A percentile compares a stretch with the other conserved stretches of the same genome.
phyloP scores from a whole-genome alignment of 306 rosid species.

The Medicago truncatula region MtrunA17r5.0-ANR NC_053042.1:55416501-55417000 shows the following conservation, averaged over 20 bases:
- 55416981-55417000: neutral
- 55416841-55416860: neutral
- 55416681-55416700: neutral
- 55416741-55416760: neutral
- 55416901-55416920: neutral
- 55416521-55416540: neutral
- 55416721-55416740: slow-evolving; percentile 1
- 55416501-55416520: slow-evolving; percentile 9
- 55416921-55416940: neutral
- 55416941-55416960: neutral
- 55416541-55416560: neutral
- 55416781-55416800: neutral
- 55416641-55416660: neutral
- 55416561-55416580: slow-evolving; percentile 2
- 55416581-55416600: slow-evolving; percentile 7
- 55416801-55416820: neutral
- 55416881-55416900: neutral
- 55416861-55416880: slow-evolving; percentile 12
- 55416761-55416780: neutral
- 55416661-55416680: neutral
- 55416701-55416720: neutral
- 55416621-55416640: neutral
- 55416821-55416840: neutral
- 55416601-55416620: neutral
- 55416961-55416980: neutral